Conservation (phyloP, 176 grass and related monocot genomes). For the Thinopyrum elongatum region DNA sequence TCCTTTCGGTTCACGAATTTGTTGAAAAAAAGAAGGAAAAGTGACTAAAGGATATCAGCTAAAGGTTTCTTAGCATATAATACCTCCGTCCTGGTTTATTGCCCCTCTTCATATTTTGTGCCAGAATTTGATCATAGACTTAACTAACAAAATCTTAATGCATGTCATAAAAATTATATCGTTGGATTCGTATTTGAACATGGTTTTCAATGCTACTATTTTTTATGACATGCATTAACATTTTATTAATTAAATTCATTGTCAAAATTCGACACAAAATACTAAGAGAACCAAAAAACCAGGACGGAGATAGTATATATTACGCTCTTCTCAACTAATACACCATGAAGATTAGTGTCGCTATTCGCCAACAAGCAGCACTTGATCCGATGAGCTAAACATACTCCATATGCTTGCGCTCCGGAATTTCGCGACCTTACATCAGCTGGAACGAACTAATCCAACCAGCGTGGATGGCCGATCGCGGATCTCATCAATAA, state of each 20-base stretch:
- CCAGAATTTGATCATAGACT: too few relatives aligned
- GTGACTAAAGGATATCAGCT: not conserved
- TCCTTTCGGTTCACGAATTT: not conserved
- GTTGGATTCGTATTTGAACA: too few relatives aligned
- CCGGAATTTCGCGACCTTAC: not conserved
- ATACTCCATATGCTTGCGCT: not conserved
- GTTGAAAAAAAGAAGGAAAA: not conserved
- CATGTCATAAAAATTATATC: too few relatives aligned
- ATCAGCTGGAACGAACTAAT: conserved; percentile 9
- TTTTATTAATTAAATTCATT: too few relatives aligned
- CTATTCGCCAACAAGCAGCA: not conserved
- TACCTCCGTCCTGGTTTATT: too few relatives aligned
- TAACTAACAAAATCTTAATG: too few relatives aligned
- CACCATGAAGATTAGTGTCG: not conserved
- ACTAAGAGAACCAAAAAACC: too few relatives aligned
- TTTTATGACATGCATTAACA: too few relatives aligned
- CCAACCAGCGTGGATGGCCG: not conserved
- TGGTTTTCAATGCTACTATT: too few relatives aligned
- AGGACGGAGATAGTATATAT: too few relatives aligned
- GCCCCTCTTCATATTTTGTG: too few relatives aligned
- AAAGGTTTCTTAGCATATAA: not conserved
- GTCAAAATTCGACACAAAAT: too few relatives aligned
- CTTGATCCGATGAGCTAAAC: not conserved
- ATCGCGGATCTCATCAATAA: not conserved
- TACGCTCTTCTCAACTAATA: not conserved